Percentiles rank a stretch among this genome's conserved stretches.
Evolutionary conservation across 345 rosid genomes (phyloP).

Genomic region (Gossypium stocksii): DNA sequence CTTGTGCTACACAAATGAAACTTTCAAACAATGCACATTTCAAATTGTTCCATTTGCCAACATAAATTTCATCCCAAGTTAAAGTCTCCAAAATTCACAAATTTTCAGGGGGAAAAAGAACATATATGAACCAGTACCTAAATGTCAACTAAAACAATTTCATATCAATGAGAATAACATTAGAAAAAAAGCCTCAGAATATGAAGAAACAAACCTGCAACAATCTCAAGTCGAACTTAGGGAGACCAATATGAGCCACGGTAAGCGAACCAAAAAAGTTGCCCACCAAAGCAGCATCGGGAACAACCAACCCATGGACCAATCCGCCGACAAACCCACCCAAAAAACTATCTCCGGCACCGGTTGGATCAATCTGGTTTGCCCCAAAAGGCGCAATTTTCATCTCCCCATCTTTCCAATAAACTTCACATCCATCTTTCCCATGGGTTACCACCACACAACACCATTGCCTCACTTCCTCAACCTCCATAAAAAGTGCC

Average conservation of each 20-base stretch:
- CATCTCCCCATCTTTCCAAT: slow-evolving; percentile 49
- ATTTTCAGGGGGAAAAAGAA: neutral
- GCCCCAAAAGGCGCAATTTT: slow-evolving; percentile 59
- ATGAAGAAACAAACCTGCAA: slow-evolving; percentile 53
- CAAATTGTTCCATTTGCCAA: slow-evolving; percentile 5
- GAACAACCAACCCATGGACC: slow-evolving; percentile 65
- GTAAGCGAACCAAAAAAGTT: slow-evolving; percentile 85
- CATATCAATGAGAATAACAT: neutral
- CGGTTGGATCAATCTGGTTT: slow-evolving; percentile 86
- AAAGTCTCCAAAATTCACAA: neutral
- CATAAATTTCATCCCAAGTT: neutral
- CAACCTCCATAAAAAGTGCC: slow-evolving; percentile 74
- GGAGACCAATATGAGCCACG: slow-evolving; percentile 90
- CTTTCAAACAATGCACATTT: neutral
- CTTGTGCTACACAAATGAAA: neutral
- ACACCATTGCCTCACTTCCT: slow-evolving; percentile 64
- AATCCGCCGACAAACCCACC: slow-evolving; percentile 83
- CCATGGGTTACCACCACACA: slow-evolving; percentile 90
- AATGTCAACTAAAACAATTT: slow-evolving; percentile 4
- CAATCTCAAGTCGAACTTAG: slow-evolving; percentile 50
- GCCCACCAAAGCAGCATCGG: slow-evolving; percentile 92
- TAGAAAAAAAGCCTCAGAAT: neutral
- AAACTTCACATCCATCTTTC: slow-evolving; percentile 69
- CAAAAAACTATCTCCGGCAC: slow-evolving; percentile 90
- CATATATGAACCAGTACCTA: neutral